Conservation (phyloP, 1,284 basidiomycete species). For the Austroboletus novae-zelandiae region DNA sequence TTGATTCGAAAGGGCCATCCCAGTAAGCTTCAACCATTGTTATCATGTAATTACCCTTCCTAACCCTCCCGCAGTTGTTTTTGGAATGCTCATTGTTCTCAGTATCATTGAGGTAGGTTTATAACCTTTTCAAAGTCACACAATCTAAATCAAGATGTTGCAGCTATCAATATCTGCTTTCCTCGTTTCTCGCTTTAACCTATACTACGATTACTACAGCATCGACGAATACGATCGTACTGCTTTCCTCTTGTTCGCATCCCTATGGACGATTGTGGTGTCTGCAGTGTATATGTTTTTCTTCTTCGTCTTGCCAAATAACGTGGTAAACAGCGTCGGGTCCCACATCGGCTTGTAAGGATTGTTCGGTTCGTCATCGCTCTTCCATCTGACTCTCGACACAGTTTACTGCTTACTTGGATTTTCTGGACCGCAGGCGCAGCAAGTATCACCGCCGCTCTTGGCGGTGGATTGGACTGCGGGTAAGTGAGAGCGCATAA, state of each 20-base stretch:
- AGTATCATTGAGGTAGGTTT: conserved; percentile 29
- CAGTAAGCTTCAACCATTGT: conserved; percentile 24
- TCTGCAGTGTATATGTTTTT: conserved; percentile 49
- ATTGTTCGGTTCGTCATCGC: neutral
- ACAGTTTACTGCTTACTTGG: conserved; percentile 65
- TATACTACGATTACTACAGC: conserved; percentile 51
- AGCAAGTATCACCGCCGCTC: conserved; percentile 59
- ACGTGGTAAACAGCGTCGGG: conserved; percentile 55
- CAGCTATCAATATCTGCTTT: conserved; percentile 69
- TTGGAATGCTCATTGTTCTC: conserved; percentile 27
- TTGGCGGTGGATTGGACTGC: conserved; percentile 71
- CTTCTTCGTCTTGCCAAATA: conserved; percentile 49
- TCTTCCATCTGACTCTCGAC: conserved; percentile 2
- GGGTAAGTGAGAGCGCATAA: conserved; percentile 37
- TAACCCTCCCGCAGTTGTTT: conserved; percentile 22
- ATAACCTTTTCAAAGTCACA: neutral
- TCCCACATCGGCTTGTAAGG: conserved; percentile 64
- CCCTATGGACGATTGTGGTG: conserved; percentile 66
- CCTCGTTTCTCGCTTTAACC: conserved; percentile 58
- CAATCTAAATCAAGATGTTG: neutral
- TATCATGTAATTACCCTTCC: neutral
- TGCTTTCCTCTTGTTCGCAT: conserved; percentile 64
- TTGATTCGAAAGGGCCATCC: conserved; percentile 40
- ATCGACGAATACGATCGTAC: conserved; percentile 55
- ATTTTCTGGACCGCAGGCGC: conserved; percentile 68